Evolutionary conservation across 371 early-diverging fungal genomes (phyloP).

Genomic region (Mucor mucedo): DNA sequence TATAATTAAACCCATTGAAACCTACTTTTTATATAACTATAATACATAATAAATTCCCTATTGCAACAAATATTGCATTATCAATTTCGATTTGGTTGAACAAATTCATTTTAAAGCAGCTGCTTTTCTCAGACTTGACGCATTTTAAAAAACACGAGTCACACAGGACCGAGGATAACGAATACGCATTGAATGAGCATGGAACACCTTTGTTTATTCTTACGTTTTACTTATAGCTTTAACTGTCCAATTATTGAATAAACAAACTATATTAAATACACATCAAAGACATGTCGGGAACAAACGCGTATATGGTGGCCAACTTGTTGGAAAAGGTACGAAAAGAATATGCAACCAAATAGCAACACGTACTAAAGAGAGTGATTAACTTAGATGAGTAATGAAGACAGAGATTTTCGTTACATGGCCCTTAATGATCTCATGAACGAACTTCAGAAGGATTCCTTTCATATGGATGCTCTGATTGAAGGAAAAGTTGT

Average conservation of each 20-base stretch:
- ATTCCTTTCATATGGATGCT: constrained; percentile 65
- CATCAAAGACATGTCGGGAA: constrained; percentile 43
- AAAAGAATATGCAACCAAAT: neutral
- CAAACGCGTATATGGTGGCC: constrained; percentile 69
- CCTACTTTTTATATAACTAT: too few relatives aligned
- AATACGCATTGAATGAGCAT: too few relatives aligned
- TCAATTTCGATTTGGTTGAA: too few relatives aligned
- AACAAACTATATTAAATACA: neutral
- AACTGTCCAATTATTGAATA: neutral
- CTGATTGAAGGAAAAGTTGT: constrained; percentile 69
- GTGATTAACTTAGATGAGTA: constrained; percentile 60
- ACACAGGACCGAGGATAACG: too few relatives aligned
- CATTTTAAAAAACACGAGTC: too few relatives aligned
- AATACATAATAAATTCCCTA: too few relatives aligned
- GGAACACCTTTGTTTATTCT: neutral
- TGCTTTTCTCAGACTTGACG: too few relatives aligned
- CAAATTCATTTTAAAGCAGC: too few relatives aligned
- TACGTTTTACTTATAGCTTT: neutral
- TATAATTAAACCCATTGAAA: too few relatives aligned
- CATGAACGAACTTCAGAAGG: constrained; percentile 72
- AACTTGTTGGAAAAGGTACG: constrained; percentile 69
- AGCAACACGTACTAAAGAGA: neutral
- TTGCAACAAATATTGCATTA: too few relatives aligned
- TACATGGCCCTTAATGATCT: constrained; percentile 94
- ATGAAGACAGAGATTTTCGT: constrained; percentile 90